A percentile compares a stretch with the other conserved stretches of the same genome.
Evolutionary conservation across 495 filamentous ascomycete genomes (phyloP).

Genomic region (Elasticomyces elasticus): DNA sequence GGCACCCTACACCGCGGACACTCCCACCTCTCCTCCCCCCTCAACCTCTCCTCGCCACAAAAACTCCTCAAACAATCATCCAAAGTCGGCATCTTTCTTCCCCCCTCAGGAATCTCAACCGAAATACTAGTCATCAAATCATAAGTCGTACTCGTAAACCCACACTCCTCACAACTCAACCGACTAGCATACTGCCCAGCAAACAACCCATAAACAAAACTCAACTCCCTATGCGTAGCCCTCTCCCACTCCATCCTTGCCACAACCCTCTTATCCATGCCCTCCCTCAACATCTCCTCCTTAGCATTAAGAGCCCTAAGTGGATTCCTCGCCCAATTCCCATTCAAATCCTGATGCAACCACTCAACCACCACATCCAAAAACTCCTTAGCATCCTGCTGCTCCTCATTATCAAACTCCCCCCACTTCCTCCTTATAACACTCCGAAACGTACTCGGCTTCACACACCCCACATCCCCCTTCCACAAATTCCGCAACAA

Average conservation of each 20-base stretch:
- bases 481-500: conserved; percentile 65
- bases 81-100: conserved; percentile 37
- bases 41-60: conserved; percentile 56
- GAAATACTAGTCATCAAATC: conserved; percentile 61
- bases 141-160: conserved; percentile 59
- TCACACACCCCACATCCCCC: conserved; percentile 45
- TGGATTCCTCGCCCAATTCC: conserved; percentile 49
- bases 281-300: conserved; percentile 55
- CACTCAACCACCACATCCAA: conserved; percentile 61
- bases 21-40: conserved; percentile 59
- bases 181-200: conserved; percentile 60
- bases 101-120: conserved; percentile 63
- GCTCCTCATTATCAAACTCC: conserved; percentile 52
- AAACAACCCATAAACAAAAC: conserved; percentile 58
- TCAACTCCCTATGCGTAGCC: conserved; percentile 57
- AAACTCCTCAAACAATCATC: conserved; percentile 59
- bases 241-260: conserved; percentile 59
- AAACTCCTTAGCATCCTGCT: conserved; percentile 75
- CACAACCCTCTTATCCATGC: conserved; percentile 48
- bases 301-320: conserved; percentile 48
- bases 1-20: conserved; percentile 60
- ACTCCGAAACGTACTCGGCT: conserved; percentile 53
- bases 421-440: conserved; percentile 48
- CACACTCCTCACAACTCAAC: conserved; percentile 54
- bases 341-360: conserved; percentile 68